A percentile compares a stretch with the other conserved stretches of the same genome.
Evolutionary conservation across 139 green algal species (phyloP).

Genomic region (Chlamydomonas applanata): DNA sequence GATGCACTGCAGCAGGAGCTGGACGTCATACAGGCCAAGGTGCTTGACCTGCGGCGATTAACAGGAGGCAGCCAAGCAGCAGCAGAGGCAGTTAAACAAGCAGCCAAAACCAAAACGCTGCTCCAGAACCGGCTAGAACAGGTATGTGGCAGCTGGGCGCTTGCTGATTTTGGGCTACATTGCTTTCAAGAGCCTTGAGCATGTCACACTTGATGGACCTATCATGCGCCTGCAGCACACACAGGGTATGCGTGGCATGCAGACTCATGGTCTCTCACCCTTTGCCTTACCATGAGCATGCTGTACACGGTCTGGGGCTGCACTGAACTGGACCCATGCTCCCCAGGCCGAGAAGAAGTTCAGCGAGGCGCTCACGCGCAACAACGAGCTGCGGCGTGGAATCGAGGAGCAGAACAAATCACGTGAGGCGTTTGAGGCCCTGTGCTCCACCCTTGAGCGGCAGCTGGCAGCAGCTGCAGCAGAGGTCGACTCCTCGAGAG

Average conservation of each 20-base stretch:
- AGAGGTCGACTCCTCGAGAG: slow-evolving; percentile 6
- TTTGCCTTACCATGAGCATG: too few species aligned
- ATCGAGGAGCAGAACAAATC: slow-evolving; percentile 35
- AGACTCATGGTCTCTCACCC: too few species aligned
- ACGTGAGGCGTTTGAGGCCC: neutral
- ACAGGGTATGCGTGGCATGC: too few species aligned
- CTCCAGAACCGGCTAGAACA: slow-evolving; percentile 30
- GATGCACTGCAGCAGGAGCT: slow-evolving; percentile 40
- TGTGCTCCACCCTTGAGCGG: slow-evolving; percentile 29
- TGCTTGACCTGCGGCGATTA: slow-evolving; percentile 3
- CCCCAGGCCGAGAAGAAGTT: slow-evolving; percentile 28
- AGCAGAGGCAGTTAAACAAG: neutral
- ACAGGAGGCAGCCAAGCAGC: slow-evolving; percentile 6
- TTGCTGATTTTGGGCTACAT: too few species aligned
- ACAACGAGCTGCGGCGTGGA: slow-evolving; percentile 32
- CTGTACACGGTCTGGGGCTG: too few species aligned
- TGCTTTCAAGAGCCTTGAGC: too few species aligned
- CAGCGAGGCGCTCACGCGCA: slow-evolving; percentile 33
- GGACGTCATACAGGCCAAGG: slow-evolving; percentile 44
- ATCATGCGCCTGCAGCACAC: too few species aligned
- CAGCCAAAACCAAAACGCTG: slow-evolving; percentile 6
- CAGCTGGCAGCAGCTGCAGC: slow-evolving; percentile 17
- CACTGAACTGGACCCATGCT: too few species aligned
- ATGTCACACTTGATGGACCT: too few species aligned
- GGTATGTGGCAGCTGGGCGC: neutral